A percentile compares a stretch with the other conserved stretches of the same genome.
These are phyloP conservation scores for Stachybotrys elegans DNA, from an alignment of 2,329 filamentous ascomycete species.

Conservation along the genomic window DNA sequence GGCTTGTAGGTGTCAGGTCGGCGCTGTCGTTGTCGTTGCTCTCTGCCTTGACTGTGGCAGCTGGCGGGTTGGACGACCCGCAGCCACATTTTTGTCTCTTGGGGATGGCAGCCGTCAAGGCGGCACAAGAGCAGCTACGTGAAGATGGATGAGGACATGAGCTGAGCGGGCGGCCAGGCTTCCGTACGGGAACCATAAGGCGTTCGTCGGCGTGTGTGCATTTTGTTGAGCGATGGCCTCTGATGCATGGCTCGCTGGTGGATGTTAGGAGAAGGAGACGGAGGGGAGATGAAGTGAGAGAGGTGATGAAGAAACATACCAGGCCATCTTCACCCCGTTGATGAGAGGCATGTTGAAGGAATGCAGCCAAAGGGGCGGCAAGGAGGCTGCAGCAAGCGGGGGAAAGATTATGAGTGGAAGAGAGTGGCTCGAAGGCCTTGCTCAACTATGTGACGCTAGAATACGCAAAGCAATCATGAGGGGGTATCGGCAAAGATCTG, in stretches of 20 bases:
- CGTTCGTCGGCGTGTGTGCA: constrained; percentile 65
- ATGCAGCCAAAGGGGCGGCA: not conserved
- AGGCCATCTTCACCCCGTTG: constrained; percentile 68
- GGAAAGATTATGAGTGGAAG: too few species aligned
- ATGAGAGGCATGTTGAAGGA: constrained; percentile 58
- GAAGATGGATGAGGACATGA: constrained; percentile 62
- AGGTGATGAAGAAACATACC: constrained; percentile 44
- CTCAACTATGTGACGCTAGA: too few species aligned
- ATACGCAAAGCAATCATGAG: too few species aligned
- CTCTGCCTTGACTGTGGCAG: constrained; percentile 15
- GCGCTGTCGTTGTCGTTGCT: constrained; percentile 16
- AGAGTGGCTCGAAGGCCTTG: too few species aligned
- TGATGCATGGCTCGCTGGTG: constrained; percentile 65
- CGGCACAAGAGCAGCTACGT: constrained; percentile 55
- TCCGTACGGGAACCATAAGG: constrained; percentile 65
- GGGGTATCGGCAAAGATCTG: too few species aligned
- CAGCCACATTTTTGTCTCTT: constrained; percentile 53
- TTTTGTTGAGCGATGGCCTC: constrained; percentile 71
- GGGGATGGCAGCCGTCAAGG: constrained; percentile 60
- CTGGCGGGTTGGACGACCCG: constrained; percentile 26
- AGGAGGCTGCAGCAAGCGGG: too few species aligned
- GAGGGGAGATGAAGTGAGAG: not conserved
- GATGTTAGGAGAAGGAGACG: not conserved
- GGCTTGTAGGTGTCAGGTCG: constrained; percentile 22
- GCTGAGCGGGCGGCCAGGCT: constrained; percentile 66